Percentiles rank a stretch among this genome's conserved stretches.
phyloP scores from a whole-genome alignment of 164 flowering plant genomes.

The Pachysandra terminalis region DNA sequence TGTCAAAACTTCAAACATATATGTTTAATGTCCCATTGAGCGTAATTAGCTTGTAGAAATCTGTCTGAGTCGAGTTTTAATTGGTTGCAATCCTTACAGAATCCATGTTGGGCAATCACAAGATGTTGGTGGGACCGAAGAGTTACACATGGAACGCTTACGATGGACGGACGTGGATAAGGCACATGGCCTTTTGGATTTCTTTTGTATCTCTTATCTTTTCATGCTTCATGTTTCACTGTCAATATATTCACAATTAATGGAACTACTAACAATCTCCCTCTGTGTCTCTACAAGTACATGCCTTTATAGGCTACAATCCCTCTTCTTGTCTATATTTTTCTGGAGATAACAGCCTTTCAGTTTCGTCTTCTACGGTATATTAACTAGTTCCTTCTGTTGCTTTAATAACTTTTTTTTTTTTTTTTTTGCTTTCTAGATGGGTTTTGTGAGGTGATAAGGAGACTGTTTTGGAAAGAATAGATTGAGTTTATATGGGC shows the following conservation, averaged over 20 bases:
- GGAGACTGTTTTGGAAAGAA: too few species aligned
- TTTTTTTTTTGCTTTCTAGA: too few species aligned
- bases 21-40: too few species aligned
- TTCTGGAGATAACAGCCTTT: too few species aligned
- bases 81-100: neutral
- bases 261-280: neutral
- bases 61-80: neutral
- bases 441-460: too few species aligned
- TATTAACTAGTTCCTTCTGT: neutral
- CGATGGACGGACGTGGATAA: slow-evolving; percentile 25
- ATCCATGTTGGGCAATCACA: neutral
- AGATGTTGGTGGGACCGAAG: neutral
- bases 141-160: slow-evolving; percentile 14
- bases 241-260: neutral
- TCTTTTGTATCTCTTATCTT: neutral
- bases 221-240: neutral
- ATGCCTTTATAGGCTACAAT: neutral
- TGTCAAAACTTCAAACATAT: too few species aligned
- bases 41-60: too few species aligned
- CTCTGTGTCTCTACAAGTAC: neutral
- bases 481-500: too few species aligned
- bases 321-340: neutral
- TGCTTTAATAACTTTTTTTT: neutral
- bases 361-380: neutral
- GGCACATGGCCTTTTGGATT: slow-evolving; percentile 10